Conservation (phyloP, 1,139 yeast species). For the Candida sp. region DNA sequence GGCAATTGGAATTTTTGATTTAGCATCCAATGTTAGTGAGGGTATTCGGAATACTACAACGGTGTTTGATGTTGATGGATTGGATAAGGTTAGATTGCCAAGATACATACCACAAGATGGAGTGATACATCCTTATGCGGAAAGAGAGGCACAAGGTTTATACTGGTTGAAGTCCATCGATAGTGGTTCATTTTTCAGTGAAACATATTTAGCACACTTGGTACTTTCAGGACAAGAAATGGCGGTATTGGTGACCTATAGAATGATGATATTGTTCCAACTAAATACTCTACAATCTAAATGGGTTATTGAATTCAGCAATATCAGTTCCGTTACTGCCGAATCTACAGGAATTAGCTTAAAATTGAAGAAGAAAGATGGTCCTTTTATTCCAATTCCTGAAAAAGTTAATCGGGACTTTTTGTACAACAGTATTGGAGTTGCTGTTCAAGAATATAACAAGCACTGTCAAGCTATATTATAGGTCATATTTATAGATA, state of each 20-base stretch:
- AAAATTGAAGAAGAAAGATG: slow-evolving; percentile 56
- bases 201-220: slow-evolving; percentile 81
- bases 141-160: slow-evolving; percentile 91
- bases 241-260: slow-evolving; percentile 74
- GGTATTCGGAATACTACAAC: slow-evolving; percentile 94
- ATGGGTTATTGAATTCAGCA: slow-evolving; percentile 66
- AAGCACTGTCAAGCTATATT: slow-evolving; percentile 47
- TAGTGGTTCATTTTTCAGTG: slow-evolving; percentile 73
- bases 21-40: slow-evolving; percentile 91
- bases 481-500: slow-evolving; percentile 12
- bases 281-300: slow-evolving; percentile 57
- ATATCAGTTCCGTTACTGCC: slow-evolving; percentile 64
- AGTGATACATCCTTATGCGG: slow-evolving; percentile 68
- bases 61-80: slow-evolving; percentile 76
- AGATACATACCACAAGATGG: slow-evolving; percentile 69
- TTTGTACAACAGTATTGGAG: slow-evolving; percentile 69
- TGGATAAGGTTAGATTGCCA: slow-evolving; percentile 81
- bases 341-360: slow-evolving; percentile 80
- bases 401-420: slow-evolving; percentile 62
- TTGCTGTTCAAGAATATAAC: slow-evolving; percentile 81
- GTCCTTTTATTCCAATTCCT: slow-evolving; percentile 77
- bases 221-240: slow-evolving; percentile 77
- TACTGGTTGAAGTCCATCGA: slow-evolving; percentile 83
- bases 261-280: slow-evolving; percentile 65
- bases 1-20: slow-evolving; percentile 90